These are phyloP conservation scores for Aechmea fasciata DNA, from an alignment of 176 grass and related monocot species.

Conservation along the genomic window DNA sequence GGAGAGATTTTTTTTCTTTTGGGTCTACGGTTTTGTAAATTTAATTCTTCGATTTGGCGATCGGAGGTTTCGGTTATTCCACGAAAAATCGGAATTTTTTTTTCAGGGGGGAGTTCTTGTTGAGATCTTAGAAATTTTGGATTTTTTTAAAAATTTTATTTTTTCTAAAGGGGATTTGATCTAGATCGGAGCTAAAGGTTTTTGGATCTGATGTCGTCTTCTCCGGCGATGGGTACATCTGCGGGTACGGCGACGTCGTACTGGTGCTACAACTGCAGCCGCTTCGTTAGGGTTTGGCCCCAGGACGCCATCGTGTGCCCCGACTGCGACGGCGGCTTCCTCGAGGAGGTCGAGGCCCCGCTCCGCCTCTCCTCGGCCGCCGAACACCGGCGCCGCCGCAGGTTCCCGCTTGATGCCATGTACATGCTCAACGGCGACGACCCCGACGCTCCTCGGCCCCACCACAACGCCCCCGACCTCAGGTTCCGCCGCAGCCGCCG, in stretches of 20 bases:
- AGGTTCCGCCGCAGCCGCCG: constrained; percentile 16
- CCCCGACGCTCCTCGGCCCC: not conserved
- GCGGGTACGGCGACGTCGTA: constrained; percentile 27
- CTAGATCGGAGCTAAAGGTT: not conserved
- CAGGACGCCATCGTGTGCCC: constrained; percentile 47
- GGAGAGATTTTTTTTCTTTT: not conserved
- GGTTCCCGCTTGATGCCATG: not conserved
- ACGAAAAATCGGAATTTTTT: not conserved
- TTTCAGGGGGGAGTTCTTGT: not conserved
- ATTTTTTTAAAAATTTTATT: not conserved
- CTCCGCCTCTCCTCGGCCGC: not conserved
- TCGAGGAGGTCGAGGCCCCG: constrained; percentile 39
- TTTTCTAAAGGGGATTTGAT: too few species aligned
- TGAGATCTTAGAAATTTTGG: not conserved
- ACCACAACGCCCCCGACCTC: not conserved
- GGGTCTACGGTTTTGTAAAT: too few species aligned
- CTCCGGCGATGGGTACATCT: not conserved
- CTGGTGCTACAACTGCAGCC: constrained; percentile 75
- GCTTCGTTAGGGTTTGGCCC: constrained; percentile 49
- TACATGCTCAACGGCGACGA: not conserved
- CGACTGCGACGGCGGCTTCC: constrained; percentile 67
- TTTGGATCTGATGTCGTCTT: constrained; percentile 41
- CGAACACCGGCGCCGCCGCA: constrained; percentile 26
- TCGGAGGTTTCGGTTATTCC: not conserved
- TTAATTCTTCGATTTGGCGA: not conserved